Percentiles rank a stretch among this genome's conserved stretches.
These are phyloP conservation scores for Astrothelium macrocarpum DNA, from an alignment of 495 filamentous ascomycete genomes.

Conservation along the genomic window DNA sequence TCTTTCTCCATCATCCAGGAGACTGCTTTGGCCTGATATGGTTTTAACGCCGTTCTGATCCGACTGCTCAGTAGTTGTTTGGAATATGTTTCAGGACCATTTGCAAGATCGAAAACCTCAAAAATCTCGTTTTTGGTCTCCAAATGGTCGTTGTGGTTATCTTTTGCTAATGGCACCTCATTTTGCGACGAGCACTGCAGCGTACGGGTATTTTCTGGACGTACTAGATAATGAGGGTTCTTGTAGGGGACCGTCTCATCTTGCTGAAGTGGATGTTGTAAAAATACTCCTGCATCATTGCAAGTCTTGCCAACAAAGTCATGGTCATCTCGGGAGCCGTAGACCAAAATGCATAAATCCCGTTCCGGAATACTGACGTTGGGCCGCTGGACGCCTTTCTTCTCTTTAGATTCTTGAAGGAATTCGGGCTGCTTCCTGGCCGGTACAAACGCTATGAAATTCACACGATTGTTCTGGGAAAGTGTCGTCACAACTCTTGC, in stretches of 20 bases:
- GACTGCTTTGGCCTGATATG: constrained; percentile 85
- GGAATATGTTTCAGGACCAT: not conserved
- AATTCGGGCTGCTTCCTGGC: not conserved
- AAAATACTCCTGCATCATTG: not conserved
- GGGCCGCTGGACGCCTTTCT: too few relatives aligned
- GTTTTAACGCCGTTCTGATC: constrained; percentile 54
- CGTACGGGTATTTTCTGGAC: not conserved
- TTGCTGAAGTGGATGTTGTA: not conserved
- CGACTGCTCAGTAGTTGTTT: not conserved
- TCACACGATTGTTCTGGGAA: not conserved
- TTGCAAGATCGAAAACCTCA: not conserved
- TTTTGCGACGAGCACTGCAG: not conserved
- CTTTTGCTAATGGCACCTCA: not conserved
- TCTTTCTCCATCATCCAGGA: constrained; percentile 80
- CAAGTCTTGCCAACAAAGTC: not conserved
- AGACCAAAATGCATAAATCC: not conserved
- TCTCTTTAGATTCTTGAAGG: too few relatives aligned
- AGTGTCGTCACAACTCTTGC: not conserved
- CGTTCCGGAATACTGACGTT: too few relatives aligned
- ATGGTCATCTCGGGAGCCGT: not conserved
- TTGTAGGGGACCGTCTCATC: not conserved
- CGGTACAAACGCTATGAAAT: not conserved
- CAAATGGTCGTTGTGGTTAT: not conserved
- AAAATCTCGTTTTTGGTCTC: not conserved
- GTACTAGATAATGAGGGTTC: not conserved